These are phyloP conservation scores for Colletotrichum sidae DNA, from an alignment of 2,329 filamentous ascomycete species.

Conservation along the genomic window DNA sequence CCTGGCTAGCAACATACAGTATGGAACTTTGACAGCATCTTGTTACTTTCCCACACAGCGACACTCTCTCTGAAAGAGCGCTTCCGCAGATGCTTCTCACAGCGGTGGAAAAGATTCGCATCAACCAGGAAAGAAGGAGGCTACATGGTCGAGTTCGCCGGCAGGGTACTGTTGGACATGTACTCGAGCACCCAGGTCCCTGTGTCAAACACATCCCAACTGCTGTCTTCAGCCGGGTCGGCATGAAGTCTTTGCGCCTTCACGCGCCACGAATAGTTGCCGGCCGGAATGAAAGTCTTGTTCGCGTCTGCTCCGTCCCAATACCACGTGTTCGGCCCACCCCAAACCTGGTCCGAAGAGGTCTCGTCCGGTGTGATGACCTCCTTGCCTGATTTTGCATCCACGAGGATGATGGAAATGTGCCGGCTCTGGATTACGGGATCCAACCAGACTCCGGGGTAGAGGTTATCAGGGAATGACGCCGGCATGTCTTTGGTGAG, in stretches of 20 bases:
- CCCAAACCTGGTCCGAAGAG: constrained; percentile 3
- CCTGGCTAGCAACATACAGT: too few species aligned
- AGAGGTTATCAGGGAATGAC: constrained; percentile 9
- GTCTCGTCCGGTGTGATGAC: background rate
- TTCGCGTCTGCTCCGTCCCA: constrained; percentile 24
- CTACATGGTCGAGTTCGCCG: background rate
- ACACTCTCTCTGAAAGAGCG: too few species aligned
- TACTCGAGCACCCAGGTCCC: constrained; percentile 25
- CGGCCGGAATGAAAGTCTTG: constrained; percentile 7
- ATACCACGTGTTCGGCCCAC: constrained; percentile 1
- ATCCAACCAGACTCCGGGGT: constrained; percentile 11
- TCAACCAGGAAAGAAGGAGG: too few species aligned
- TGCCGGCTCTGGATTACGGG: background rate
- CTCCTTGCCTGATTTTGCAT: background rate
- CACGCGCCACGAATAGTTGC: constrained; percentile 16
- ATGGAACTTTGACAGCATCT: too few species aligned
- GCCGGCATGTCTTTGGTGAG: constrained; percentile 1
- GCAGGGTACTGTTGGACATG: background rate
- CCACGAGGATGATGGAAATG: constrained; percentile 8
- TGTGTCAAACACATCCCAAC: background rate
- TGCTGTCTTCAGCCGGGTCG: background rate
- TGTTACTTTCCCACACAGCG: too few species aligned
- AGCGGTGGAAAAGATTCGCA: too few species aligned
- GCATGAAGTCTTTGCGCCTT: constrained; percentile 9
- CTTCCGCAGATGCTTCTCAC: too few species aligned